These are phyloP conservation scores for Coniochaeta pulveracea DNA, from an alignment of 2,329 filamentous ascomycete genomes.

Conservation along the genomic window DNA sequence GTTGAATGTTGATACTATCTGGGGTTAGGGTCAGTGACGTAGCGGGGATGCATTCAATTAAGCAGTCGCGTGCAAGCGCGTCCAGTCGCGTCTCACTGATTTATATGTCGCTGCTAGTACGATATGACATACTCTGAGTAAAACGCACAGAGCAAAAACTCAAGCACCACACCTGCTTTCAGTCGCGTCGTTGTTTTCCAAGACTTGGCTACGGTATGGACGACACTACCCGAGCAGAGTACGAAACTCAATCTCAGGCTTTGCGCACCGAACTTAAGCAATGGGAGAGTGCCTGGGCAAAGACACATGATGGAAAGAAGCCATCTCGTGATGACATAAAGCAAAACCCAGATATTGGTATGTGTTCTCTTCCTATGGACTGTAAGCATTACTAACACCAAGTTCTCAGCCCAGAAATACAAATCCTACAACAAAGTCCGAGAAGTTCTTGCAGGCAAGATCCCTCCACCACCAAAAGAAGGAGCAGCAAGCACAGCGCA, in stretches of 20 bases:
- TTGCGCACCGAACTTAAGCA: slow-evolving; percentile 61
- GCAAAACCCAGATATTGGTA: slow-evolving; percentile 59
- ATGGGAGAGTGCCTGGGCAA: slow-evolving; percentile 62
- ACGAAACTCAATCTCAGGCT: slow-evolving; percentile 37
- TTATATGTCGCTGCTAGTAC: neutral
- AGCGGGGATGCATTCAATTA: neutral
- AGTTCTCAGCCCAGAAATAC: slow-evolving; percentile 53
- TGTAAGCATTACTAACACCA: neutral
- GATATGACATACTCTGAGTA: neutral
- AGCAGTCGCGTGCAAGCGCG: neutral
- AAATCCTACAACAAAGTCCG: slow-evolving; percentile 62
- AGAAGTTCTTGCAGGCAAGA: slow-evolving; percentile 44
- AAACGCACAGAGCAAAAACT: neutral
- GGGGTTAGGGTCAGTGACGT: slow-evolving; percentile 4
- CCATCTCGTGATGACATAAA: slow-evolving; percentile 68
- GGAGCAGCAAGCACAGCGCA: slow-evolving; percentile 20
- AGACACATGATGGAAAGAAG: slow-evolving; percentile 53
- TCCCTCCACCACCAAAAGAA: slow-evolving; percentile 21
- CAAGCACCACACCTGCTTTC: neutral
- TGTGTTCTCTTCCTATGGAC: slow-evolving; percentile 6
- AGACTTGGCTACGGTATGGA: slow-evolving; percentile 28
- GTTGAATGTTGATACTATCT: too few relatives aligned
- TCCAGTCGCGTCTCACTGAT: slow-evolving; percentile 2
- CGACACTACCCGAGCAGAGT: slow-evolving; percentile 26
- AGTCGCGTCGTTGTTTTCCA: neutral